These are phyloP conservation scores for Tuber indicum DNA, from an alignment of 495 filamentous ascomycete species.

Conservation along the genomic window DNA sequence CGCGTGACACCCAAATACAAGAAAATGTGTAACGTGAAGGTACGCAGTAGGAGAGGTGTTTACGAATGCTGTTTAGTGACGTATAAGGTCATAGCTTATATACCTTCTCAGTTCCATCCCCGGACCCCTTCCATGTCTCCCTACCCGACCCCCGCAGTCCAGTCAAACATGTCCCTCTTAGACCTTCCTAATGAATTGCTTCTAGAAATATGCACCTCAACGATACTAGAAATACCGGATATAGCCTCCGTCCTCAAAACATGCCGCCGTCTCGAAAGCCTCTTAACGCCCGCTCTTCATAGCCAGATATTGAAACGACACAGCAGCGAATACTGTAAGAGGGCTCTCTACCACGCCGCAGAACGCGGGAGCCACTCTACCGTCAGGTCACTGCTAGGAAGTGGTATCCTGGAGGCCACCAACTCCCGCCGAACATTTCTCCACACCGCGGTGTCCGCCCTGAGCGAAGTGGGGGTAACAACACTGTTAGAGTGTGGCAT, in stretches of 20 bases:
- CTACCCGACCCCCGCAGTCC: background rate
- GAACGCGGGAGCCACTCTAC: background rate
- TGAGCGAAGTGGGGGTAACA: background rate
- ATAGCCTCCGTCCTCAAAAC: background rate
- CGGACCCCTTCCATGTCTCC: background rate
- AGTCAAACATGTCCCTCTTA: background rate
- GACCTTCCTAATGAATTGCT: background rate
- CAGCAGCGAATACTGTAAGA: background rate
- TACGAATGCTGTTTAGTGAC: background rate
- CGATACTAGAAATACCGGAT: background rate
- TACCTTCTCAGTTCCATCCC: background rate
- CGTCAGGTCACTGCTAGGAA: background rate
- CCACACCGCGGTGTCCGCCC: background rate
- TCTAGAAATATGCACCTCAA: background rate
- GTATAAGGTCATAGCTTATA: background rate
- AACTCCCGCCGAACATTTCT: background rate
- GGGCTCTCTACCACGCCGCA: background rate
- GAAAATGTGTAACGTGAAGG: background rate
- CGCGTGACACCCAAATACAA: background rate
- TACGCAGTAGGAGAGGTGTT: background rate
- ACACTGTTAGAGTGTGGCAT: background rate
- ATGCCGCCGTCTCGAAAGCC: background rate
- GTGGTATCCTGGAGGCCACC: background rate
- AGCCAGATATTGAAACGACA: background rate
- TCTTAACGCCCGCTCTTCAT: background rate